Percentiles rank a stretch among this genome's conserved stretches.
Conservation (phyloP, 495 filamentous ascomycete genomes). For the Bathelium albidoporum region DNA sequence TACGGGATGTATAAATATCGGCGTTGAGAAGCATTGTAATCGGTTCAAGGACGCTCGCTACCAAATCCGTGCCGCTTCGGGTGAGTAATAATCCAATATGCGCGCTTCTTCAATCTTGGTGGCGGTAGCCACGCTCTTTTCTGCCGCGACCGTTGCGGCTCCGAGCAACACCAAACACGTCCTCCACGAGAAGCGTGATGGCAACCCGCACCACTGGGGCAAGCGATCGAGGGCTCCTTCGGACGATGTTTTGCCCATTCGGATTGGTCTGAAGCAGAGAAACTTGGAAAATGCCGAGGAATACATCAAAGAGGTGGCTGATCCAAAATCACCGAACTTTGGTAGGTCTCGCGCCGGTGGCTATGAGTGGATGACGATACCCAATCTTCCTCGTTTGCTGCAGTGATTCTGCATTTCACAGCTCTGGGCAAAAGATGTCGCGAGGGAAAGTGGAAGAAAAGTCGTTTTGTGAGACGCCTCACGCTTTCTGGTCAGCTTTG, state of each 20-base stretch:
- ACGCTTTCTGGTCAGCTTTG: too few relatives aligned
- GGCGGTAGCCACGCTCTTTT: constrained; percentile 1
- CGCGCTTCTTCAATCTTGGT: not conserved
- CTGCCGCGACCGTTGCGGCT: constrained; percentile 8
- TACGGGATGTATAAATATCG: not conserved
- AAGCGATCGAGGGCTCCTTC: constrained; percentile 15
- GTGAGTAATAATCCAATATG: not conserved
- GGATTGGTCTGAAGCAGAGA: constrained; percentile 15
- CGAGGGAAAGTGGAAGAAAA: too few relatives aligned
- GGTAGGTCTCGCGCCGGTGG: not conserved
- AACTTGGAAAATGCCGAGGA: constrained; percentile 15
- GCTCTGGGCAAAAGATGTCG: not conserved
- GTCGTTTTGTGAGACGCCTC: too few relatives aligned
- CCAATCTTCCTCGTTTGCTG: too few relatives aligned
- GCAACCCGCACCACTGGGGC: constrained; percentile 16
- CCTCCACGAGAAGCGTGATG: constrained; percentile 23
- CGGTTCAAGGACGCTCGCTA: not conserved
- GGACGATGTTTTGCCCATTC: constrained; percentile 15
- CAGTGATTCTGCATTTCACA: too few relatives aligned
- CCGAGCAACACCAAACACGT: constrained; percentile 18
- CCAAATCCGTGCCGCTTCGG: not conserved
- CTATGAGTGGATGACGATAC: not conserved
- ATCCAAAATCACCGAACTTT: constrained; percentile 17
- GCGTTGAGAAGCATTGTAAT: not conserved
- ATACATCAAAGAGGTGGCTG: constrained; percentile 12